Evolutionary conservation across 106 monocot genomes (phyloP), one percentile per base, ranked within the genome.

Genomic region (Dendrobium catenatum): DNA sequence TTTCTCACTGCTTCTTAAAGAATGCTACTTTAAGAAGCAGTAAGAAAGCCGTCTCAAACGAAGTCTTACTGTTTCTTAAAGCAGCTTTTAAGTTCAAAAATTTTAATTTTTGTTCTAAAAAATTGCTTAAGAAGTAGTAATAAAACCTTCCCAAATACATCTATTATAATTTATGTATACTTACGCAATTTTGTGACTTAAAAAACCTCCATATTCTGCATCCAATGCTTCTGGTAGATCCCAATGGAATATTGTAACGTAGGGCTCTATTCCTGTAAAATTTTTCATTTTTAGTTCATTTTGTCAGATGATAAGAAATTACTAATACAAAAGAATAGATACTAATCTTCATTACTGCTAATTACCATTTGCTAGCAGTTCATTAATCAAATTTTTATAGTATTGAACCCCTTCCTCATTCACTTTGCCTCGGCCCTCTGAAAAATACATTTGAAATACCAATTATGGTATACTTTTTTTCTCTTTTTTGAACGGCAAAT

Each of bases 341-440:
- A 46, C 46, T 46, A 46, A 46, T 46, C 46, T 11, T 56, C 11
- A 56, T 56, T 82, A 22, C 2, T 16, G 9, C 16, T 44, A 22
- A 1, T 48, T n/a, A 85, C 86, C 88, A 13, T 88, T 82, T 8
- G 80, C 81, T 72, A 86, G n/a, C 54, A 90, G 86, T 24, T 93
- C 88, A 44, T 90, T 78, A 42, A 93, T 93, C 80, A 93, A 76
- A 19, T 88, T 85, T 75, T 88, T 88, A 83, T 93, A 93, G 37
- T 88, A 87, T 0, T 79, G 49, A 73, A 93, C 78, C 1, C 93
- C 93, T 72, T 86, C 85, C 55, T 85, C 77, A 70, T 86, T 93
- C 17, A 93, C 79, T 42, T 88, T 88, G 42, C 90, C 90, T 7
- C 72, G 16, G 18, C 75, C 75, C 44, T 75, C 75, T 75, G 75